Conservation (phyloP, 2,329 filamentous ascomycete genomes). For the Dothistroma pini region DNA sequence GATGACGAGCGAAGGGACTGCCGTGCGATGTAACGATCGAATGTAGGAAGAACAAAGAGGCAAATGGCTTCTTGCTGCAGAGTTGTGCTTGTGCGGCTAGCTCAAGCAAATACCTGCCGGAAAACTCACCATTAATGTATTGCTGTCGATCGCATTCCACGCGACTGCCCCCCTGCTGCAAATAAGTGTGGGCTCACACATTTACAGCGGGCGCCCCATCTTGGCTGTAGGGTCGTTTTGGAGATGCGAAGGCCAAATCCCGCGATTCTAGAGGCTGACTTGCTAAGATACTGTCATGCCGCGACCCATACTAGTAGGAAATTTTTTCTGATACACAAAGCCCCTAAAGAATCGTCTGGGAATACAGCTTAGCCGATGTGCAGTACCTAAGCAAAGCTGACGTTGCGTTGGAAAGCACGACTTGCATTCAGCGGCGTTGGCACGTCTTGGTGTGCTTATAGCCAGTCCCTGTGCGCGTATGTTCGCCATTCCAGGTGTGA, state of each 20-base stretch:
- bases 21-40: constrained; percentile 5
- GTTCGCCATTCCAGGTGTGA: neutral
- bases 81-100: constrained; percentile 1
- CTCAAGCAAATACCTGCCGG: neutral
- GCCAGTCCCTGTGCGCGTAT: no score
- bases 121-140: constrained; percentile 1
- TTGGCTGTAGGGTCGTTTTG: constrained; percentile 3
- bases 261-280: constrained; percentile 2
- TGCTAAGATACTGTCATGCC: constrained; percentile 8
- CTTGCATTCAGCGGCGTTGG: constrained; percentile 2
- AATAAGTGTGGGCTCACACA: constrained; percentile 8
- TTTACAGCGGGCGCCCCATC: neutral
- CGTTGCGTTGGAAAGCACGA: neutral
- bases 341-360: neutral
- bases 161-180: constrained; percentile 4
- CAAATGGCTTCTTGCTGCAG: neutral
- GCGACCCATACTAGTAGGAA: constrained; percentile 6
- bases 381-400: constrained; percentile 2
- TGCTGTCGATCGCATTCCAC: neutral
- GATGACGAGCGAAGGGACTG: neutral
- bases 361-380: constrained; percentile 2
- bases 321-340: constrained; percentile 7
- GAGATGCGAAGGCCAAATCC: neutral
- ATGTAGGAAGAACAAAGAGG: constrained; percentile 3
- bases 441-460: constrained; percentile 2